These are phyloP conservation scores for Pichia sp. DNA, from an alignment of 1,139 yeast genomes.

Conservation along the genomic window DNA sequence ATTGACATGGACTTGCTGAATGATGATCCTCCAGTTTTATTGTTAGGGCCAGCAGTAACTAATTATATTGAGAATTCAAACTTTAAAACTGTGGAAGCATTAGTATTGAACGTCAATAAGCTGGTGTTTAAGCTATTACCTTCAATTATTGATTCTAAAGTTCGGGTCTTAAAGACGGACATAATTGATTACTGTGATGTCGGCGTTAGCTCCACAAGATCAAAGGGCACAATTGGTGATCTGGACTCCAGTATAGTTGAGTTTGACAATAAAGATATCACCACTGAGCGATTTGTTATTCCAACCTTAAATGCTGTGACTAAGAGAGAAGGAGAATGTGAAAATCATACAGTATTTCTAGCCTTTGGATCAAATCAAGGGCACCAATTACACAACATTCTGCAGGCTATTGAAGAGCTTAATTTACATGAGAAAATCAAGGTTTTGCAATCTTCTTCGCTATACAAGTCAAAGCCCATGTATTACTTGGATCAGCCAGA, in stretches of 20 bases:
- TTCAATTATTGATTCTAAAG: slow-evolving; percentile 38
- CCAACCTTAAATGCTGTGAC: slow-evolving; percentile 36
- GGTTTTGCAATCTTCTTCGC: slow-evolving; percentile 62
- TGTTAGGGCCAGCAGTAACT: slow-evolving; percentile 9
- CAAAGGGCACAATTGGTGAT: slow-evolving; percentile 34
- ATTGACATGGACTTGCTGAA: slow-evolving; percentile 37
- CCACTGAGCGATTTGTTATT: slow-evolving; percentile 26
- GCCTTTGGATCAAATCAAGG: slow-evolving; percentile 93
- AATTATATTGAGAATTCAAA: slow-evolving; percentile 65
- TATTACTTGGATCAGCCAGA: slow-evolving; percentile 74
- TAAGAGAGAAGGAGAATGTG: slow-evolving; percentile 14
- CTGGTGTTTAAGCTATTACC: slow-evolving; percentile 35
- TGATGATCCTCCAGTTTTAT: not conserved
- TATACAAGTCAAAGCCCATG: slow-evolving; percentile 92
- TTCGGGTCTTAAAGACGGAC: slow-evolving; percentile 76
- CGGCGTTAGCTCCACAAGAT: slow-evolving; percentile 69
- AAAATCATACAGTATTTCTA: slow-evolving; percentile 55
- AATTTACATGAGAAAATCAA: slow-evolving; percentile 33
- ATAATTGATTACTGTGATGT: slow-evolving; percentile 86
- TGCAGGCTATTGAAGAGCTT: slow-evolving; percentile 51
- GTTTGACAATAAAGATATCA: slow-evolving; percentile 17
- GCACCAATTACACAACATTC: slow-evolving; percentile 58
- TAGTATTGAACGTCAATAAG: slow-evolving; percentile 71
- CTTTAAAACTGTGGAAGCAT: slow-evolving; percentile 90
- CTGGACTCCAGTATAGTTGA: slow-evolving; percentile 29